Evolutionary conservation across 805 yeast species (phyloP), one percentile per base, ranked within the genome.

Genomic region (Sungouiella thailandica): DNA sequence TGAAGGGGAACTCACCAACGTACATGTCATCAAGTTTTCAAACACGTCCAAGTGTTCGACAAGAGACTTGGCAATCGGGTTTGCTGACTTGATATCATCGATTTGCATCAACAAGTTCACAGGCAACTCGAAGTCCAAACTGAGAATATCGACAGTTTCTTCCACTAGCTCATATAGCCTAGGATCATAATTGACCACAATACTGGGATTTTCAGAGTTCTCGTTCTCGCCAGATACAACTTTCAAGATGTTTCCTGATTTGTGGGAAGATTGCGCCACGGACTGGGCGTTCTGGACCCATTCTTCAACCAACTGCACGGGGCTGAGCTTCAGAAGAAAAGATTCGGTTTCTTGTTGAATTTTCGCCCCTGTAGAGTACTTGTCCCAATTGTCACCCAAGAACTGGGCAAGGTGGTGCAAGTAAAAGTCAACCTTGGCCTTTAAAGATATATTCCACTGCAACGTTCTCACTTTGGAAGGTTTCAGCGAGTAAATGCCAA

Each of bases 101-200:
- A 85, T 65, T 17, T 62, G 66, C 2, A 70, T 47, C 10, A 61
- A 41, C 2, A 83, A 39, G 4, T 65, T 46, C 17, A 72, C 71
- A 0, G 95, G 90, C 0, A 86, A 56, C 7, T 70, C 72, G 47
- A 68, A 74, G 0, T 74, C 78, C 40, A 78, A 53, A 40, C 66
- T 22, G 1, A 39, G 19, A 19, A 45, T 34, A 8, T 22, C 33
- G 12, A 40, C 34, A 6, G 34, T 37, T 20, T 45, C 40, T 4
- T 25, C 14, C 12, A 40, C 20, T 17, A 37, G 24, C 7, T 14
- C 19, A 18, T 16, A n/a, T 17, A 40, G 20, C 5, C 23, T 19
- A 6, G 24, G 17, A 20, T 34, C 27, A 22, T 20, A 33, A 17
- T 39, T 33, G 14, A 39, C 37, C 10, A 28, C 14, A 13, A 38